A percentile compares a stretch with the other conserved stretches of the same genome.
Conservation (phyloP, 257 asterid genomes). For the Solanum medicagineum region DNA sequence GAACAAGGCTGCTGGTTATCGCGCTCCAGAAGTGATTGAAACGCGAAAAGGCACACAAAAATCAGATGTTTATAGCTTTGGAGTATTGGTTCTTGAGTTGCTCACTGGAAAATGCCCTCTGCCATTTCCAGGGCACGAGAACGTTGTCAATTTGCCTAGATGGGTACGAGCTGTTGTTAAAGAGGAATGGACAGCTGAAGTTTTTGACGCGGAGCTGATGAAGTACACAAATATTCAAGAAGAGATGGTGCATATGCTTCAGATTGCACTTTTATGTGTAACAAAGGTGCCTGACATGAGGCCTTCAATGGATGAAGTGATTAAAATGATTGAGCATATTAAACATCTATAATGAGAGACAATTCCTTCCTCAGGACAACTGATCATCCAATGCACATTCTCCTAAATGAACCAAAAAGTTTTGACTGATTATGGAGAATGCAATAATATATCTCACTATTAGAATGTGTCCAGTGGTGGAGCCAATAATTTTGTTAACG, state of each 20-base stretch:
- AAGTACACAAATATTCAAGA: background rate
- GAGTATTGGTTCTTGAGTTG: slow-evolving; percentile 13
- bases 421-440: background rate
- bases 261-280: slow-evolving; percentile 10
- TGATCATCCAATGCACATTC: background rate
- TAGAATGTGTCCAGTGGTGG: background rate
- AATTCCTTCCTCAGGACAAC: background rate
- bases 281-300: slow-evolving; percentile 7
- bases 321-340: slow-evolving; percentile 5
- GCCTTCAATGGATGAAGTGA: slow-evolving; percentile 9
- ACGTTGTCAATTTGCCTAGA: slow-evolving; percentile 7
- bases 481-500: too few relatives aligned
- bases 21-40: slow-evolving; percentile 20
- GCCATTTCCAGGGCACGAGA: background rate
- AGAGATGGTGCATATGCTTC: slow-evolving; percentile 12
- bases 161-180: slow-evolving; percentile 13
- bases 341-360: background rate
- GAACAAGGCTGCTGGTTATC: background rate
- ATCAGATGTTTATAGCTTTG: slow-evolving; percentile 20
- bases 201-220: slow-evolving; percentile 10
- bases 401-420: background rate
- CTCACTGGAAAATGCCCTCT: slow-evolving; percentile 15
- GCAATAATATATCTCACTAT: background rate
- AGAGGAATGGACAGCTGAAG: slow-evolving; percentile 17
- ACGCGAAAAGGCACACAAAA: slow-evolving; percentile 5